Percentiles rank a stretch among this genome's conserved stretches.
phyloP scores from a whole-genome alignment of 1,284 basidiomycete species.

The Anthracocystis panici-leucophaei region DNA sequence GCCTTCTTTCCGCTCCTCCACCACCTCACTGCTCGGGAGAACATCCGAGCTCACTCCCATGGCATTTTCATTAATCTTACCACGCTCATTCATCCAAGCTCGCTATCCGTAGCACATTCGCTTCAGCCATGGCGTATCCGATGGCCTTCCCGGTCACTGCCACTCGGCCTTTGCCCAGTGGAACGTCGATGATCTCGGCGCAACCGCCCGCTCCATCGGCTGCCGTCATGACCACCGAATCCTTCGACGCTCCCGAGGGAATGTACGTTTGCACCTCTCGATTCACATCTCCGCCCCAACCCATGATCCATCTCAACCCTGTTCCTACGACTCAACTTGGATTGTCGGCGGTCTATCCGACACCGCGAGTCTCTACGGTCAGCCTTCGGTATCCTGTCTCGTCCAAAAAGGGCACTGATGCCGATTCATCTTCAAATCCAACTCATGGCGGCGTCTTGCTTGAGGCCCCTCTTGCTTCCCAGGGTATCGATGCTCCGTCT shows the following conservation, averaged over 20 bases:
- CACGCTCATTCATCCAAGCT: not conserved
- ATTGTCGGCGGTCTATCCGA: constrained; percentile 38
- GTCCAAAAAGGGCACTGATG: constrained; percentile 31
- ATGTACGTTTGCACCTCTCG: constrained; percentile 52
- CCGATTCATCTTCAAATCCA: constrained; percentile 14
- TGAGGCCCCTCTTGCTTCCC: constrained; percentile 51
- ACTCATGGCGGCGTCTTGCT: constrained; percentile 30
- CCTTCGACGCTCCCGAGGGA: constrained; percentile 59
- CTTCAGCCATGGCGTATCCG: constrained; percentile 32
- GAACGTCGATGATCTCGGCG: constrained; percentile 31
- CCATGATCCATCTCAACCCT: constrained; percentile 47
- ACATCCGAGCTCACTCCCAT: not conserved
- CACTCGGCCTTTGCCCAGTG: constrained; percentile 34
- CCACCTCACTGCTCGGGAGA: too few relatives aligned
- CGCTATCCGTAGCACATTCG: not conserved
- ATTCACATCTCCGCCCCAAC: constrained; percentile 41
- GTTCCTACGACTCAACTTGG: constrained; percentile 33
- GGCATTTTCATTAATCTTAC: not conserved
- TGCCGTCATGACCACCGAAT: constrained; percentile 48
- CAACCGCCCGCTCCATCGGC: constrained; percentile 24
- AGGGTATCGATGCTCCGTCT: constrained; percentile 60
- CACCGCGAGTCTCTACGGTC: constrained; percentile 46
- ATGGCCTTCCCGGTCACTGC: constrained; percentile 30
- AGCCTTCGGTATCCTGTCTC: constrained; percentile 34
- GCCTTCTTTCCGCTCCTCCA: too few relatives aligned